Evolutionary conservation across 2,329 filamentous ascomycete species (phyloP).

Genomic region (Zymoseptoria ardabiliae): DNA sequence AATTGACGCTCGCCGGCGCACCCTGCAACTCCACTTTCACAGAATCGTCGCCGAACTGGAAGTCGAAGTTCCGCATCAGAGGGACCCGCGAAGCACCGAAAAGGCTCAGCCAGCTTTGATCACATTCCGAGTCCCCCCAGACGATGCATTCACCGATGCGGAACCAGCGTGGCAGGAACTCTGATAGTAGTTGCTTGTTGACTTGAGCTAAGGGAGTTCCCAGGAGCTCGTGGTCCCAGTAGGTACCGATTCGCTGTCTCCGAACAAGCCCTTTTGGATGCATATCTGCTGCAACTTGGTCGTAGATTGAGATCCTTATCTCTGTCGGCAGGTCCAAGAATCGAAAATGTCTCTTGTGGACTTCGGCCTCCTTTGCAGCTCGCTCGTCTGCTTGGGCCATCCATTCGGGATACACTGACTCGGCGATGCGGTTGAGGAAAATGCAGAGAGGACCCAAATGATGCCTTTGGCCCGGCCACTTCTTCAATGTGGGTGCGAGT

Average conservation of each 20-base stretch:
- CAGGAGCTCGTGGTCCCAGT: not conserved
- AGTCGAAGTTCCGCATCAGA: not conserved
- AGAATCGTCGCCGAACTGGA: not conserved
- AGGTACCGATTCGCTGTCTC: not conserved
- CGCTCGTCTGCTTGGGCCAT: not conserved
- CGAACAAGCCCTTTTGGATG: not conserved
- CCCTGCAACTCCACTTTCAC: not conserved
- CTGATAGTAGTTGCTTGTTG: not conserved
- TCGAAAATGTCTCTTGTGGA: not conserved
- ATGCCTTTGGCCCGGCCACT: not conserved
- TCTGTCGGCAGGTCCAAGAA: not conserved
- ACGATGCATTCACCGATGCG: not conserved
- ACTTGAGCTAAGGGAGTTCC: not conserved
- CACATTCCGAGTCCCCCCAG: not conserved
- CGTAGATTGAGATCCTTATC: not conserved
- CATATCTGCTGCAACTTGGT: not conserved
- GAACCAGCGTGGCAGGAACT: not conserved
- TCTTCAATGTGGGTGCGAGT: not conserved
- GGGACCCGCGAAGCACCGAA: not conserved
- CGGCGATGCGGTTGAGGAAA: not conserved
- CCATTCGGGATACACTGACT: not conserved
- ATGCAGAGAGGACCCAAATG: not conserved
- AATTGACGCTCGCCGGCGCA: not conserved
- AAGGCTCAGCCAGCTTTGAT: not conserved
- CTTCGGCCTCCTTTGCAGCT: not conserved